Base-by-base conservation (phyloP, 495 filamentous ascomycete genomes). In the Daldinia concentrica region DNA sequence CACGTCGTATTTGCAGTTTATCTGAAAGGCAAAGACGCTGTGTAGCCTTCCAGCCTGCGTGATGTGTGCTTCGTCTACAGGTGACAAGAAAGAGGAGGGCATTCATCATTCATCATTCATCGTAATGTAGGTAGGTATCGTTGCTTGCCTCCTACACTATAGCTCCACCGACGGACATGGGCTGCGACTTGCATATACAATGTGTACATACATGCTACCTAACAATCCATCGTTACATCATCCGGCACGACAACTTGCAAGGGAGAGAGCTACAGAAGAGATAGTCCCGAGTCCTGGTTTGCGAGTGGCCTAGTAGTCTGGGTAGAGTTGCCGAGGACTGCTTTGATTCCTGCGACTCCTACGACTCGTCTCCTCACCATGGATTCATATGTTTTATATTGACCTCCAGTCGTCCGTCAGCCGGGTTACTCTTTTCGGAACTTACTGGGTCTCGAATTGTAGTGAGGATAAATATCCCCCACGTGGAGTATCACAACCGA, bases 321-420 rank as follows among this genome's bases (percentile, higher is more conserved):
- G 57, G 29, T 27, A 71, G 60, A 73, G 70, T 54, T 73, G 70
- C 64, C 65, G 64, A 73, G 50, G 22, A 43, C 48, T 66, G 30
- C 58, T 41, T 26, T 19, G 14, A 64, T 61, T 64, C 52, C 37
- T 68, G 11, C 39, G 64, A 52, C 24, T 61, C 56, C 55, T 65
- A 1, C 56, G 55, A 43, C 19, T 56, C 56, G 19, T 73, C 70
- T 59, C 69, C 64, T 68, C 70, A 68, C 27, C 29, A 68, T 62
- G 57, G 64, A 41, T 65, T 73, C 65, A 73, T 73, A 27, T 73
- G 58, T 68, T 73, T 73, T 73, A 73, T 73, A 73, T 73, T 73
- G 64, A 32, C 45, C 64, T 29, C 58, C 68, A 60, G 55, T 61
- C n/a, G 22, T 39, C 62, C 60, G 55, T 61, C 29, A 14, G 54